Evolutionary conservation across 371 early-diverging fungal species (phyloP), one percentile per base, ranked within the genome.

Genomic region (Mucor circinelloides): DNA sequence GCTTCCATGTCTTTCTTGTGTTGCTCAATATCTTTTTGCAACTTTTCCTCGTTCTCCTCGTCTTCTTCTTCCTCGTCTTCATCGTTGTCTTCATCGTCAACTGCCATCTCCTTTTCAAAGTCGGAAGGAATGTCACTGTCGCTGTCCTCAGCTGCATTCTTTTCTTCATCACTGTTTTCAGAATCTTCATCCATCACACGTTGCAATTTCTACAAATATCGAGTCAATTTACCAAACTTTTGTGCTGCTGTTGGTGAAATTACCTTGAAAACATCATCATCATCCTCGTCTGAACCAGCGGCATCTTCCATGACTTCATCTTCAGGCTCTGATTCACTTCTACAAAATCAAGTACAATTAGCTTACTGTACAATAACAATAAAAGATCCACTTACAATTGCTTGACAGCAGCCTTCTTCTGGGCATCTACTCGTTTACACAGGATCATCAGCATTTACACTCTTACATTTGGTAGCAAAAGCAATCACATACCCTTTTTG

Each of bases 1-100:
- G 69, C 71, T 58, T 95, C 92, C 61, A 95, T 74, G 71, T 95
- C 84, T 62, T 85, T 64, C 77, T 91, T 91, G 72, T 94, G 91
- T 52, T 81, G 71, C 6, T 79, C 71, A 48, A 83, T 87, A 56
- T 90, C 88, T 38, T 80, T 78, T 38, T 82, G 84, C 21, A 85
- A 71, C 55, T 81, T 85, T 66, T 78, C 79, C 17, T 48, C 71
- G 50, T 46, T 64, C 56, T 76, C 80, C 30, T 71, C 76, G 9
- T 48, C 87, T 2, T 77, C 83, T 0, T 82, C 80, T 2, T 75
- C 81, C 3, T 77, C 78, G 4, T 76, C 75, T 12, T 81, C 85
- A 0, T 78, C 74, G 17, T 69, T 73, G 2, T 72, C 75, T 5
- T 81, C 77, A 6, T 70, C 72, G 44, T 76, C 77, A 44, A 75